phyloP scores from a whole-genome alignment of 2,329 filamentous ascomycete genomes.

The Aschersonia sp. region DNA sequence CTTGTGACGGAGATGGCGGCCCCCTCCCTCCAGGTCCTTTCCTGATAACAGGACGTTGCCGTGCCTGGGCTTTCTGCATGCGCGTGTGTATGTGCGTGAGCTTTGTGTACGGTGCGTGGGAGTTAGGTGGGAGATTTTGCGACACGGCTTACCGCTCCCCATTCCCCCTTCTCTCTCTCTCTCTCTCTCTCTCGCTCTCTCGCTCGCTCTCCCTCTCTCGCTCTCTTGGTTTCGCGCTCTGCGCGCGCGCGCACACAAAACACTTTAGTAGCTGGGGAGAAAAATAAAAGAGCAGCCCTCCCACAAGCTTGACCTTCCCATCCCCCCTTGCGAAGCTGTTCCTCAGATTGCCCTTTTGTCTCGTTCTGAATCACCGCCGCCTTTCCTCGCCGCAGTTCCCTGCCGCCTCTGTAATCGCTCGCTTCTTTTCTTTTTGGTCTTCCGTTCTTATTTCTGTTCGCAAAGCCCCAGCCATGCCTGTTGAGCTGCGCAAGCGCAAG shows the following conservation, averaged over 20 bases:
- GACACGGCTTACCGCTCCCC: neutral
- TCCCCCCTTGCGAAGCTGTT: too few relatives aligned
- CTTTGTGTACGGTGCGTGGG: neutral
- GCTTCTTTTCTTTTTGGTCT: neutral
- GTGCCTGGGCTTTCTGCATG: neutral
- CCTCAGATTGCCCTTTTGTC: too few relatives aligned
- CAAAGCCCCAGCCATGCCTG: conserved; percentile 30
- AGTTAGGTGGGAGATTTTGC: neutral
- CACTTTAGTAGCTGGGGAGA: too few relatives aligned
- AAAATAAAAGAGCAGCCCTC: neutral
- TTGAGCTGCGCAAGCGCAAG: conserved; percentile 48
- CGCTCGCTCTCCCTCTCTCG: conserved; percentile 1
- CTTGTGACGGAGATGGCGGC: neutral
- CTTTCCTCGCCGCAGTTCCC: neutral
- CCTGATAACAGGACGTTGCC: neutral
- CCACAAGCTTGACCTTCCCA: neutral
- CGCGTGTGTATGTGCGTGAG: neutral
- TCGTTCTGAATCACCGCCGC: neutral
- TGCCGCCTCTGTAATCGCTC: neutral
- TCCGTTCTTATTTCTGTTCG: neutral
- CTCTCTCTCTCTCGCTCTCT: neutral
- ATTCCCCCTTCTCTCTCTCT: conserved; percentile 6
- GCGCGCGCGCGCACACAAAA: neutral
- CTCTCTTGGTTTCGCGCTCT: conserved; percentile 1
- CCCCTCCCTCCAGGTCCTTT: too few relatives aligned